Base-by-base conservation (phyloP, 108 stramenopile genomes). In the Pelagomonas calceolata region DNA sequence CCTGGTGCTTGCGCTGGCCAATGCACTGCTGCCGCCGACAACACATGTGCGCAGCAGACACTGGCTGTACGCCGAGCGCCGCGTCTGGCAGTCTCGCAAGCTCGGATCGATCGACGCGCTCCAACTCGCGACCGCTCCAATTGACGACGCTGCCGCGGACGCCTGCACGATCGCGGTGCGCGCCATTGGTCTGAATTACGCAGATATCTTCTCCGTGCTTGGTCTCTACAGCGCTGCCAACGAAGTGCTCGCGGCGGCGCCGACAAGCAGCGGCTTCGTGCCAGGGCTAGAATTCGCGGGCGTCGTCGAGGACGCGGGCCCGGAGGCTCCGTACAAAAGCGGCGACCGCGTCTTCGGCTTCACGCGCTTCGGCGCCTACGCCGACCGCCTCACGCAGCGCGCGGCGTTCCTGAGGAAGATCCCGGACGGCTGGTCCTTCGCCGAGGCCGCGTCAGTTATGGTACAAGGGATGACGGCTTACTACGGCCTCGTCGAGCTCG, bases 261-360 rank as follows among this genome's bases (percentile, higher is more conserved):
- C n/a, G n/a, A n/a, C n/a, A n/a, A n/a, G n/a, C n/a, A n/a, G n/a
- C n/a, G 67, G 68, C 34, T 80, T 82, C 65, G 72, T 76, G 14
- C 82, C 82, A 18, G 83, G 80, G 18, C 39, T 84, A 45, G 83
- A 84, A 63, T 84, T 81, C 67, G 34, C 83, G 4, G 83, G 80
- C 15, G 33, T 35, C 29, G 70, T 76, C 26, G 43, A 71, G 70
- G 32, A 34, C 12, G 69, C 44, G 26, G 76, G 70, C 30, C 26
- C 33, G 10, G 64, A 66, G n/a, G 51, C 63, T 14, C 75, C 78
- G 30, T 37, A 60, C 39, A 45, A 69, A 4, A 34, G 44, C 34
- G 79, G 78, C 34, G 68, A 73, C 63, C 68, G 80, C 32, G 70
- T 71, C 44, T 64, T 72, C 30, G 71, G 76, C 31, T 69, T 65